These are phyloP conservation scores for Yamadazyma trypodendri DNA, from an alignment of 1,139 yeast species.

Conservation along the genomic window DNA sequence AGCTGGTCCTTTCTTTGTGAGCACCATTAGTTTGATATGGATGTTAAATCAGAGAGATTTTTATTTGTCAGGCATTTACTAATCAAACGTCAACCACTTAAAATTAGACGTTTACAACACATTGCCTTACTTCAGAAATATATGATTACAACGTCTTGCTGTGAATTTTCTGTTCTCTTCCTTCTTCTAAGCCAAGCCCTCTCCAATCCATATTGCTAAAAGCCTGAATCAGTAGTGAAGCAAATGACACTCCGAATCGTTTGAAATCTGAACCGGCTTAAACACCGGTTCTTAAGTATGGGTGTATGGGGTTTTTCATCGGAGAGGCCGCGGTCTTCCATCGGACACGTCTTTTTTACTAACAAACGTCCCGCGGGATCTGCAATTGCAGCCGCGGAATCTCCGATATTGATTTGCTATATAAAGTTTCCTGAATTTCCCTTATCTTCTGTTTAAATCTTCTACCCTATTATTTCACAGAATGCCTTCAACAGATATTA, in stretches of 20 bases:
- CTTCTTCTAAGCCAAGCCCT: too few relatives aligned
- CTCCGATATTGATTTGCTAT: slow-evolving; percentile 1
- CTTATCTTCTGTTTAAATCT: too few relatives aligned
- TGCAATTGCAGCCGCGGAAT: background rate
- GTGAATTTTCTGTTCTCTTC: too few relatives aligned
- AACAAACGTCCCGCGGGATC: slow-evolving; percentile 1
- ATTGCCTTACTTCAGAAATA: background rate
- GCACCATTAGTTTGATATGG: slow-evolving; percentile 57
- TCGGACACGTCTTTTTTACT: background rate
- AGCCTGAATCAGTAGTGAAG: too few relatives aligned
- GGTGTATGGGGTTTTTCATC: slow-evolving; percentile 2
- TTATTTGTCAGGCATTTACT: slow-evolving; percentile 24
- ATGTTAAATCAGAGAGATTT: slow-evolving; percentile 57
- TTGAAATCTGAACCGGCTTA: slow-evolving; percentile 1
- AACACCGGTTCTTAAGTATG: slow-evolving; percentile 6
- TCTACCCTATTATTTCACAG: background rate
- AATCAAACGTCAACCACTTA: background rate
- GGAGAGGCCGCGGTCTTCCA: slow-evolving; percentile 4
- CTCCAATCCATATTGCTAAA: too few relatives aligned
- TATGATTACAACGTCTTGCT: background rate
- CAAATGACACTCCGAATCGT: slow-evolving; percentile 1
- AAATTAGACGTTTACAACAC: too few relatives aligned
- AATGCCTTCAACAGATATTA: slow-evolving; percentile 20
- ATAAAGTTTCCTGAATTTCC: slow-evolving; percentile 1
- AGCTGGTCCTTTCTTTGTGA: slow-evolving; percentile 77